phyloP scores from a whole-genome alignment of 352 stramenopile genomes.

The Globisporangium nodosum region DNA sequence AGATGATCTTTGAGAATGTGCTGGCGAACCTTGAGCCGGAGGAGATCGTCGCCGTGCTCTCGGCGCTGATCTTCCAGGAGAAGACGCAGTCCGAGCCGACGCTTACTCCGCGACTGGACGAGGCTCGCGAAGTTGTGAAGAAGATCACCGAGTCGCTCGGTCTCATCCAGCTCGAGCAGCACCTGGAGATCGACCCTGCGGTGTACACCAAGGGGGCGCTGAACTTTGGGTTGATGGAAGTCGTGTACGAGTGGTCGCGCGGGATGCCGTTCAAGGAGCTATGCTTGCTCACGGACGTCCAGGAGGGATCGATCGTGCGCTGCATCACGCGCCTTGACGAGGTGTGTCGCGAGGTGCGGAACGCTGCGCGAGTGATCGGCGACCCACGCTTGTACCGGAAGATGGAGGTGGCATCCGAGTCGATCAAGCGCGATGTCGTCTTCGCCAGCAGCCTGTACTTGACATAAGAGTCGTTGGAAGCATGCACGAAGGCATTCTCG shows the following conservation, averaged over 20 bases:
- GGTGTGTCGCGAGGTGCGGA: constrained; percentile 95
- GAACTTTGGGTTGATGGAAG: constrained; percentile 94
- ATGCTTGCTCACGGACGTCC: constrained; percentile 93
- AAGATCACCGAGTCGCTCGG: constrained; percentile 74
- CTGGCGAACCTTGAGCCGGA: constrained; percentile 94
- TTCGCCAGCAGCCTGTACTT: constrained; percentile 97
- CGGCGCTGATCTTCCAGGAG: constrained; percentile 96
- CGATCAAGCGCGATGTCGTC: constrained; percentile 98
- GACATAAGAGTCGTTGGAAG: constrained; percentile 20
- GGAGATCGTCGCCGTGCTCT: constrained; percentile 96
- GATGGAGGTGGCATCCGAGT: constrained; percentile 95
- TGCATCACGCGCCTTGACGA: constrained; percentile 98
- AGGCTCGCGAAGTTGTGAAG: constrained; percentile 86
- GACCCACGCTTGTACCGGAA: constrained; percentile 96
- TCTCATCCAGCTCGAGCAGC: constrained; percentile 78
- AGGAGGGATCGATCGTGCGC: constrained; percentile 97
- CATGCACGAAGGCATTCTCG: not conserved
- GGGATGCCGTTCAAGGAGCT: constrained; percentile 97
- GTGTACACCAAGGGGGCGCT: constrained; percentile 90
- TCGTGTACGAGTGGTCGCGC: constrained; percentile 97
- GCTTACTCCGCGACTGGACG: constrained; percentile 64
- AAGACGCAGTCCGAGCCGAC: constrained; percentile 80
- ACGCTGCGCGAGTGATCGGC: constrained; percentile 92
- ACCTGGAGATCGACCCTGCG: constrained; percentile 85
- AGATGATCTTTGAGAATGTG: constrained; percentile 99